Percentiles rank a stretch among this genome's conserved stretches.
These are phyloP conservation scores for Leptographium radiaticola DNA, from an alignment of 2,329 filamentous ascomycete species.

Conservation along the genomic window DNA sequence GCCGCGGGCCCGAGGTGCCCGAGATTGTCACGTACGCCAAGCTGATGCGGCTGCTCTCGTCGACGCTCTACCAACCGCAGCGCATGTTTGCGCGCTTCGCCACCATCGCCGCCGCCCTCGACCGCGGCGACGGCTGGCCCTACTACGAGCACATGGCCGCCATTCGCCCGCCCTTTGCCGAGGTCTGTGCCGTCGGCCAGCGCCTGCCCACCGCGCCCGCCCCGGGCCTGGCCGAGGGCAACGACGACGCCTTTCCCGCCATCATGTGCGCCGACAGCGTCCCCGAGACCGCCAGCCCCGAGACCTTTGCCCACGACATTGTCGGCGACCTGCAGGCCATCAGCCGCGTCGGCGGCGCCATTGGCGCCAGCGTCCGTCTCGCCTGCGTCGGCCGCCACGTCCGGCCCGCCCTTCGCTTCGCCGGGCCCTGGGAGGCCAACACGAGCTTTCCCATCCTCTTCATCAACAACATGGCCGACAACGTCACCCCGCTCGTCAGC, in stretches of 20 bases:
- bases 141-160: constrained; percentile 24
- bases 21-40: constrained; percentile 36
- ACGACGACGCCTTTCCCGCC: constrained; percentile 28
- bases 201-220: constrained; percentile 19
- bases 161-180: constrained; percentile 6
- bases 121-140: constrained; percentile 28
- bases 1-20: constrained; percentile 26
- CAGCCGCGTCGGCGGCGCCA: constrained; percentile 29
- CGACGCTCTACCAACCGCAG: constrained; percentile 31
- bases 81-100: constrained; percentile 28
- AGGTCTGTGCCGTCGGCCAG: constrained; percentile 19
- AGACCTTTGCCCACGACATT: constrained; percentile 20
- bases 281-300: constrained; percentile 17
- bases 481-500: constrained; percentile 31
- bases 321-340: constrained; percentile 20
- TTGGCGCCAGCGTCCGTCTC: constrained; percentile 27
- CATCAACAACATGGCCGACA: constrained; percentile 28
- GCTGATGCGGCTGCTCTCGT: constrained; percentile 28
- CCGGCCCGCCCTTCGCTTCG: constrained; percentile 27
- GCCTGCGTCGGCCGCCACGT: constrained; percentile 25
- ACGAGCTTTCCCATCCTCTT: constrained; percentile 31
- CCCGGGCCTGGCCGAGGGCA: constrained; percentile 19
- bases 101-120: constrained; percentile 27
- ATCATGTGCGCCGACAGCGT: constrained; percentile 32
- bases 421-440: constrained; percentile 12